Conservation (phyloP, 2,329 filamentous ascomycete genomes). For the Neocucurbitaria cava region DNA sequence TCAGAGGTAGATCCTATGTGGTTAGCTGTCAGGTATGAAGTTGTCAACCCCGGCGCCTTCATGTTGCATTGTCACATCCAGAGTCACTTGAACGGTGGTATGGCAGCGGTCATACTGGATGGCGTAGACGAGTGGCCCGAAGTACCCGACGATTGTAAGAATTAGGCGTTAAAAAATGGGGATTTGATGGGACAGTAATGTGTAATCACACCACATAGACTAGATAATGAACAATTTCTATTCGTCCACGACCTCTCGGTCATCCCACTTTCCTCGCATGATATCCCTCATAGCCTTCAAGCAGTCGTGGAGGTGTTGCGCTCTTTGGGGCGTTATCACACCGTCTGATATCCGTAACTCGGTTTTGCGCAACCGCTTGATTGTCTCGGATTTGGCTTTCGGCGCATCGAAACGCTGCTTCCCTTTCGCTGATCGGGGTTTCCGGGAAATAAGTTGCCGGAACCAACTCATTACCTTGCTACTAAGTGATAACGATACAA, state of each 20-base stretch:
- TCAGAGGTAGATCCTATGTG: conserved; percentile 36
- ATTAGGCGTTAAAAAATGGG: conserved; percentile 1
- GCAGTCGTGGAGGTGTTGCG: not conserved
- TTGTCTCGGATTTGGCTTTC: not conserved
- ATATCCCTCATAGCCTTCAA: not conserved
- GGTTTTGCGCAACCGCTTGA: not conserved
- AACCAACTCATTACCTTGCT: not conserved
- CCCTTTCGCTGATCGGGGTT: not conserved
- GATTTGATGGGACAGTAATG: not conserved
- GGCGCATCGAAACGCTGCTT: not conserved
- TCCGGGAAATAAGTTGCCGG: not conserved
- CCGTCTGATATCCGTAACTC: not conserved
- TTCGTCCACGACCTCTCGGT: not conserved
- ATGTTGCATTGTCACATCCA: conserved; percentile 61
- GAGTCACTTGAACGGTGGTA: conserved; percentile 56
- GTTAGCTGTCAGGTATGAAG: conserved; percentile 56
- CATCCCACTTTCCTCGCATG: not conserved
- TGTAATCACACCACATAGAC: conserved; percentile 3
- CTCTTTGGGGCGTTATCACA: not conserved
- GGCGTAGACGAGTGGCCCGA: conserved; percentile 57
- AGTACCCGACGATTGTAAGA: conserved; percentile 28
- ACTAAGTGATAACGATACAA: not conserved
- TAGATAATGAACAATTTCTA: not conserved
- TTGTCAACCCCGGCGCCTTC: conserved; percentile 56
- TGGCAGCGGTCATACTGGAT: conserved; percentile 58